Evolutionary conservation across 352 stramenopile species (phyloP).

Genomic region (Hyaloperonospora arabidopsidis): DNA sequence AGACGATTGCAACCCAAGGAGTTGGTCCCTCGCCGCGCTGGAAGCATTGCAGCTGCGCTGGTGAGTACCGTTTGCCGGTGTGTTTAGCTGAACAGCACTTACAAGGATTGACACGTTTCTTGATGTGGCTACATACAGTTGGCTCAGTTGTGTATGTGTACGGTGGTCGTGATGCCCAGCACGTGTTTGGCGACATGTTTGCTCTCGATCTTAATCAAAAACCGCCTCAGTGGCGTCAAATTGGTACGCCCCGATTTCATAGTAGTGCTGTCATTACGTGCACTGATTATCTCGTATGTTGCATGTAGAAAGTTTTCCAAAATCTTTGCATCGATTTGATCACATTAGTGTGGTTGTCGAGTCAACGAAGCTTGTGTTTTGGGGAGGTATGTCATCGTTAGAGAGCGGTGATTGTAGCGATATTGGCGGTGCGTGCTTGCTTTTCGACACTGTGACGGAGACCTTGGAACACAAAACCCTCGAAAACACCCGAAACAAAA

Average conservation of each 20-base stretch:
- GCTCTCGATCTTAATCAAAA: constrained; percentile 43
- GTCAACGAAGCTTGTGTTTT: constrained; percentile 47
- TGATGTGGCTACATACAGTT: constrained; percentile 26
- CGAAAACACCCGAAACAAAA: constrained; percentile 27
- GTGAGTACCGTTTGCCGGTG: constrained; percentile 24
- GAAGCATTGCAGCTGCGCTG: constrained; percentile 60
- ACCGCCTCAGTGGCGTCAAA: constrained; percentile 37
- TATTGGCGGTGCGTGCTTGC: constrained; percentile 18
- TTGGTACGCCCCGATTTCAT: constrained; percentile 27
- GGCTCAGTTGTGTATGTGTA: constrained; percentile 61
- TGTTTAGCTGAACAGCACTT: constrained; percentile 2
- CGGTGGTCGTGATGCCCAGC: constrained; percentile 57
- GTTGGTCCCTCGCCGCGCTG: constrained; percentile 45
- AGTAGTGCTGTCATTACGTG: not conserved
- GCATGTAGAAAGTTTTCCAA: constrained; percentile 14
- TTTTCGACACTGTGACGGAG: constrained; percentile 49
- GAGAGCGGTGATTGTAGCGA: constrained; percentile 22
- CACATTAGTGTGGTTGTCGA: constrained; percentile 49
- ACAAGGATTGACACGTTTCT: not conserved
- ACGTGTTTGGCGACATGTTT: constrained; percentile 65
- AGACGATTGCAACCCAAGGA: constrained; percentile 23
- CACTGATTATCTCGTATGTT: not conserved
- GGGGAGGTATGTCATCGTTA: constrained; percentile 50
- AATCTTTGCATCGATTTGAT: constrained; percentile 35
- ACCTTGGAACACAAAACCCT: constrained; percentile 38